phyloP scores from a whole-genome alignment of 306 rosid species.

The Sophora flavescens region DNA sequence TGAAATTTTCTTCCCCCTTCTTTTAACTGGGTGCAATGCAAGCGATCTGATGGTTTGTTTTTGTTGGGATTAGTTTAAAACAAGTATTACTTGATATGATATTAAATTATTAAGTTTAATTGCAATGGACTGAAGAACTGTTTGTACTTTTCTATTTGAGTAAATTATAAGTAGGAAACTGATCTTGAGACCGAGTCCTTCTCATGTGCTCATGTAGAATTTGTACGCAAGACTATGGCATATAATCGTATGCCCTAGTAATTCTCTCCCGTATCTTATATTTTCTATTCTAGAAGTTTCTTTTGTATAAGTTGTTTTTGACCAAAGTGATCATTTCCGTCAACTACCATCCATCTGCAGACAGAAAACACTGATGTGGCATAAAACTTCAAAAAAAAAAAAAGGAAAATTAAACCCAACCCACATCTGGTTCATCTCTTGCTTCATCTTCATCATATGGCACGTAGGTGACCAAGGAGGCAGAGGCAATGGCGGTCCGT shows the following conservation, averaged over 20 bases:
- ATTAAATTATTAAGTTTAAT: slow-evolving; percentile 32
- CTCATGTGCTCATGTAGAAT: slow-evolving; percentile 28
- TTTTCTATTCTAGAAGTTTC: background rate
- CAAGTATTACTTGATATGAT: slow-evolving; percentile 23
- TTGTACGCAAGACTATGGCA: slow-evolving; percentile 25
- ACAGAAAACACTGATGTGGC: no score
- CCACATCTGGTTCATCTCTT: no score
- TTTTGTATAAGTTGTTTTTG: background rate
- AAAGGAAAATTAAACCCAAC: no score
- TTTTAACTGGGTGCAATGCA: slow-evolving; percentile 29
- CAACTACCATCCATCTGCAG: no score
- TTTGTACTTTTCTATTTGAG: slow-evolving; percentile 3
- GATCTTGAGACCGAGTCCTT: background rate
- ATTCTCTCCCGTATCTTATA: background rate
- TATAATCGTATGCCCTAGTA: slow-evolving; percentile 7
- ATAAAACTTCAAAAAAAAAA: no score
- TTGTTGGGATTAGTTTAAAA: slow-evolving; percentile 33
- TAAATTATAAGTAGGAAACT: slow-evolving; percentile 30
- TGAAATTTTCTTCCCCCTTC: slow-evolving; percentile 6
- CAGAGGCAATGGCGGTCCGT: no score
- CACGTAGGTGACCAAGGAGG: no score
- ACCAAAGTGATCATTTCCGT: no score
- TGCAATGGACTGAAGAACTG: slow-evolving; percentile 22
- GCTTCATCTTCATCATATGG: no score
- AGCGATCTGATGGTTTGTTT: slow-evolving; percentile 32